These are phyloP conservation scores for Endothia cerciana DNA, from an alignment of 2,329 filamentous ascomycete genomes.

Conservation along the genomic window DNA sequence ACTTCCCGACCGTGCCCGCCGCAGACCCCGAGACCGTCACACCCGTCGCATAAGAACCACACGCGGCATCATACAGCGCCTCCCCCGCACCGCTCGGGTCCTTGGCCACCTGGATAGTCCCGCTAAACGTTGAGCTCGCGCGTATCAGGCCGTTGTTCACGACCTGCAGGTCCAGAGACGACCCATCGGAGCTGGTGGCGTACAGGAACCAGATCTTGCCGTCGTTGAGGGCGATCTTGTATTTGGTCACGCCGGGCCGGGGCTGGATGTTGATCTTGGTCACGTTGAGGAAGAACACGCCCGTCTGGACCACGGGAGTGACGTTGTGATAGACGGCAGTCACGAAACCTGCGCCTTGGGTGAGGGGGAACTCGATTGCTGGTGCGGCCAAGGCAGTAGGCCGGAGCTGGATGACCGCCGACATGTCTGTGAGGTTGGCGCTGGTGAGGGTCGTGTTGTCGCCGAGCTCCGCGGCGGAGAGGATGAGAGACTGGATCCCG, in stretches of 20 bases:
- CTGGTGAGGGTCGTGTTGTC: slow-evolving; percentile 59
- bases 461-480: slow-evolving; percentile 78
- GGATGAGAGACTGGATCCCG: slow-evolving; percentile 77
- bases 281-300: slow-evolving; percentile 73
- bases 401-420: slow-evolving; percentile 68
- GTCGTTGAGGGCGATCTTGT: slow-evolving; percentile 73
- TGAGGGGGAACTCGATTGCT: slow-evolving; percentile 75
- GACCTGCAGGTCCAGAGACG: slow-evolving; percentile 69
- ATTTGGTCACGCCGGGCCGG: slow-evolving; percentile 73
- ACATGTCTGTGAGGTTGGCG: slow-evolving; percentile 61
- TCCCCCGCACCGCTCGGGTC: slow-evolving; percentile 67
- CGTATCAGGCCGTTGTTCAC: slow-evolving; percentile 67
- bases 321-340: slow-evolving; percentile 75
- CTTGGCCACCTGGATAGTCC: slow-evolving; percentile 83
- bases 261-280: slow-evolving; percentile 59
- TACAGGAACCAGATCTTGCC: slow-evolving; percentile 81
- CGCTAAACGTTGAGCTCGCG: slow-evolving; percentile 70
- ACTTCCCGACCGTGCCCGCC: slow-evolving; percentile 65
- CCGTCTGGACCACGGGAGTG: slow-evolving; percentile 74
- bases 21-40: slow-evolving; percentile 67
- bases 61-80: slow-evolving; percentile 72
- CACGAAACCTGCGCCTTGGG: slow-evolving; percentile 88
- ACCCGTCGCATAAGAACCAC: slow-evolving; percentile 73
- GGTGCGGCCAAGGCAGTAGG: slow-evolving; percentile 56
- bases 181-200: slow-evolving; percentile 62